phyloP scores from a whole-genome alignment of 345 rosid genomes.

The Rubroshorea leprosula region DNA sequence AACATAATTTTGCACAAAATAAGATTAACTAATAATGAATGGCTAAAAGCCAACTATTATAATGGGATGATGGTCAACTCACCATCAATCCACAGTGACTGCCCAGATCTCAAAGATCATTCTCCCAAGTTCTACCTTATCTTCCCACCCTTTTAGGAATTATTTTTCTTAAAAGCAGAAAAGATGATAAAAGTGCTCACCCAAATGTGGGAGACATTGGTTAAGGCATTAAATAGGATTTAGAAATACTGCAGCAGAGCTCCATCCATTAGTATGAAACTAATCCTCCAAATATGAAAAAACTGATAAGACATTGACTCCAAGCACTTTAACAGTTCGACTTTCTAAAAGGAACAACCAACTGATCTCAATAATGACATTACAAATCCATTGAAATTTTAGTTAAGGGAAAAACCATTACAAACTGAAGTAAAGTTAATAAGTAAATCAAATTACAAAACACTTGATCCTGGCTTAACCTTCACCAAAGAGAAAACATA shows the following conservation, averaged over 20 bases:
- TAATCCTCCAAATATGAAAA: too few relatives aligned
- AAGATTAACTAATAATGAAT: neutral
- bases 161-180: neutral
- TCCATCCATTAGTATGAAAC: neutral
- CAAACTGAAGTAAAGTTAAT: neutral
- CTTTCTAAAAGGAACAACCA: neutral
- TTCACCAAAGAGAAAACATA: neutral
- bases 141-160: neutral
- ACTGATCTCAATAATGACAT: neutral
- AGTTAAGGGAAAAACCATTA: neutral
- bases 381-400: neutral
- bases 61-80: neutral
- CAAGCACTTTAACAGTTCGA: neutral
- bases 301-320: neutral
- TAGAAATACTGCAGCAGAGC: neutral
- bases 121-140: slow-evolving; percentile 2
- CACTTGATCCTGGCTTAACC: neutral
- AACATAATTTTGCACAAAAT: neutral
- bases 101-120: neutral
- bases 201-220: neutral
- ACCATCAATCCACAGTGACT: neutral
- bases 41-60: neutral
- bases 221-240: neutral
- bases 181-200: slow-evolving; percentile 1
- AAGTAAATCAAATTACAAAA: neutral